Base-by-base conservation (phyloP, 2,329 filamentous ascomycete species). In the Polytolypa hystricis region DNA sequence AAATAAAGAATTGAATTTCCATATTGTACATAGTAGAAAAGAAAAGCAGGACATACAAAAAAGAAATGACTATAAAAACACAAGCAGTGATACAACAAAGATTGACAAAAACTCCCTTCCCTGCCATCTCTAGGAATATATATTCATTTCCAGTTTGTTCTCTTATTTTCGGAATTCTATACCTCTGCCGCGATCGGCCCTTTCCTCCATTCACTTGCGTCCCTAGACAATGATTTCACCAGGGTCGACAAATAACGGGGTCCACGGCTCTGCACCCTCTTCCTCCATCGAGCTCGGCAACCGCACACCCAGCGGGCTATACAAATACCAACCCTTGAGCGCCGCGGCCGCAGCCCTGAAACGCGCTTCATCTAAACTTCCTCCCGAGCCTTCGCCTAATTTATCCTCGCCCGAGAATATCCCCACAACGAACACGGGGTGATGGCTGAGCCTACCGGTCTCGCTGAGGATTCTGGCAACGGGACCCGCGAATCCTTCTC, bases 321-420 rank as follows among this genome's bases (percentile, higher is more conserved):
- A 98, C 36, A 98, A 69, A 61, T 98, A 98, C 91, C 91, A 98
- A 4, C 80, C 72, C 70, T 94, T 93, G 54, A 98, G 69, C 12
- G 86, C 79, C 44, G 81, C 79, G 52, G 93, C 87, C 25, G 84
- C 77, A 14, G 91, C 91, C 57, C 84, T 74, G 45, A 74, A 71
- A 45, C 84, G 76, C 20, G 83, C 89, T 51, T 85, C 74, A 47
- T 85, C 71, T 39, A 96, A 66, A 59, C 74, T 87, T 33, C 80
- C 67, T 16, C 83, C 91, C 14, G 79, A 72, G n/a, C 79, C 91
- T 65, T 98, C 89, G 38, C 89, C 91, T 28, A 98, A 70, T 71
- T 91, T 89, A 57, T 98, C 87, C 42, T 71, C 69, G 35, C 89
- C 91, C 47, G 83, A 93, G 66, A 82, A 98, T 43, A 98, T 87